Evolutionary conservation across 495 filamentous ascomycete species (phyloP).

Genomic region (Zalerion maritima): DNA sequence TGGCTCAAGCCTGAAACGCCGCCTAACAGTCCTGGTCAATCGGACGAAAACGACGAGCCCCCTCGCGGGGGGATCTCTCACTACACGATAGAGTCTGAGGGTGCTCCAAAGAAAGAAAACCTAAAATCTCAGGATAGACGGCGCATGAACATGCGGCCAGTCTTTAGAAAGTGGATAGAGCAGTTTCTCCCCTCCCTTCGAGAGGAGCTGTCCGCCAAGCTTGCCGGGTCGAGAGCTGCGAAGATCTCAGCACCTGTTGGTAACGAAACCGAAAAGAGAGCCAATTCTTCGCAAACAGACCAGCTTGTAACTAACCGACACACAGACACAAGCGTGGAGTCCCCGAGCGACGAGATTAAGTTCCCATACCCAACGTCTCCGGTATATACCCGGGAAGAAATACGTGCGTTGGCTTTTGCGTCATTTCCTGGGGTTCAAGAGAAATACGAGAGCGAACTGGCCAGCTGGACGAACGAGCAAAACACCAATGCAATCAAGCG

Average conservation of each 20-base stretch:
- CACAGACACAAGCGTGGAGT: constrained; percentile 7
- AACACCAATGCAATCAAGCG: no score
- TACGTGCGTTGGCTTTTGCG: constrained; percentile 21
- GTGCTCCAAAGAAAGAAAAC: no score
- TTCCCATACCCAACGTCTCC: constrained; percentile 7
- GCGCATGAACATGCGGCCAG: constrained; percentile 27
- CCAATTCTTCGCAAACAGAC: constrained; percentile 6
- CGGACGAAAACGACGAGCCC: neutral
- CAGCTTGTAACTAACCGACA: no score
- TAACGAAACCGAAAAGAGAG: constrained; percentile 17
- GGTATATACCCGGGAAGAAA: constrained; percentile 12
- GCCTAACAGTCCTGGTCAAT: constrained; percentile 2
- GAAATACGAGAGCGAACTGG: constrained; percentile 11
- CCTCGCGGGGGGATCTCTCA: no score
- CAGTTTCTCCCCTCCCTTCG: constrained; percentile 32
- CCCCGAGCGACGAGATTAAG: constrained; percentile 7
- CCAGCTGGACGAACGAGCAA: constrained; percentile 16
- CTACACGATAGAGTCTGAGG: no score
- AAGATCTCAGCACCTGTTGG: constrained; percentile 10
- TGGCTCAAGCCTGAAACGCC: constrained; percentile 13
- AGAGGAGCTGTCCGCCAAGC: constrained; percentile 1
- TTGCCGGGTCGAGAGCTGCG: constrained; percentile 7
- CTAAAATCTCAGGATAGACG: constrained; percentile 38
- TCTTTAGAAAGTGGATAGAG: constrained; percentile 37
- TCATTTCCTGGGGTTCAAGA: constrained; percentile 15